Conservation (phyloP, 2,329 filamentous ascomycete species). For the Phaeosphaeriaceae sp. region DNA sequence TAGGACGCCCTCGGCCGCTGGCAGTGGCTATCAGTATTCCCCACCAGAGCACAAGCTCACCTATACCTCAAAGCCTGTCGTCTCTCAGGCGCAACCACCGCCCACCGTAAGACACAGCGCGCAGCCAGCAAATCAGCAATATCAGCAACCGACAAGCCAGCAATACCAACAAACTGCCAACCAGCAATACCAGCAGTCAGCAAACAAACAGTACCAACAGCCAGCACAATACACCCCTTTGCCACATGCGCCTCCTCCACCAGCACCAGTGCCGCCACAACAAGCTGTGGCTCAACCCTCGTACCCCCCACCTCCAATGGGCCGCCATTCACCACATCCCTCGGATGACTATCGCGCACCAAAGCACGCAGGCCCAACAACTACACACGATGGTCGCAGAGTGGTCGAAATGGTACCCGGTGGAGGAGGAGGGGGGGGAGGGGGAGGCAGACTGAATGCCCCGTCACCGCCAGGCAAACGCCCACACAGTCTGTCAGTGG, state of each 20-base stretch:
- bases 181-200: too few relatives aligned
- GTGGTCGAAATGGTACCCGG: slow-evolving; percentile 53
- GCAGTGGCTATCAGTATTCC: slow-evolving; percentile 48
- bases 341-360: slow-evolving; percentile 28
- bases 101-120: slow-evolving; percentile 35
- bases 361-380: slow-evolving; percentile 27
- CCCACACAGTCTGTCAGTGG: slow-evolving; percentile 42
- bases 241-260: slow-evolving; percentile 23
- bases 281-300: slow-evolving; percentile 15
- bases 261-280: slow-evolving; percentile 13
- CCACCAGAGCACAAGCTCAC: slow-evolving; percentile 49
- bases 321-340: slow-evolving; percentile 31
- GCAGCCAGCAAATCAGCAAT: slow-evolving; percentile 29
- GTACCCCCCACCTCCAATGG: slow-evolving; percentile 44
- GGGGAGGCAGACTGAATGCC: slow-evolving; percentile 30
- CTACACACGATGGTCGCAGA: slow-evolving; percentile 38
- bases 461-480: slow-evolving; percentile 42
- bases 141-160: slow-evolving; percentile 17
- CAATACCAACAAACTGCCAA: too few relatives aligned
- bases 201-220: slow-evolving; percentile 22
- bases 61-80: slow-evolving; percentile 51
- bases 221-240: slow-evolving; percentile 31
- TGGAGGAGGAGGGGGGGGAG: slow-evolving; percentile 32
- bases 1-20: slow-evolving; percentile 24
- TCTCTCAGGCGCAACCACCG: slow-evolving; percentile 21